Evolutionary conservation across 2,329 filamentous ascomycete genomes (phyloP), one percentile per base, ranked within the genome.

Genomic region (Sodiomyces alkalinus): DNA sequence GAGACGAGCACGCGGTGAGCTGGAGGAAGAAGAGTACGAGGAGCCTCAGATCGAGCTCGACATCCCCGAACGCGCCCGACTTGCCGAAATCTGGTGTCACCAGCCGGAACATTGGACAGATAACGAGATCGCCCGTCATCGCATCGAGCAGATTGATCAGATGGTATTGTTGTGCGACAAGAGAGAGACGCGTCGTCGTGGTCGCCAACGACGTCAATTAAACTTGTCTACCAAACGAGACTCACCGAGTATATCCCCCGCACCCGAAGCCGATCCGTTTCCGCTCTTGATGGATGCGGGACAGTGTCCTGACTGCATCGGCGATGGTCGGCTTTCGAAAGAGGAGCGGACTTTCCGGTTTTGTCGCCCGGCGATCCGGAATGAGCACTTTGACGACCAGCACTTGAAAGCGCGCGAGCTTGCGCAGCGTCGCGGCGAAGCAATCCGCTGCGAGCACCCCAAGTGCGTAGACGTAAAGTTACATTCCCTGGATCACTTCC

Each of bases 381-480:
- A 44, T 28, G 27, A 42, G 30, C 31, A 44, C 31, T 44, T 44
- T 27, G 34, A 42, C 21, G 22, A 38, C 27, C 21, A 36, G 14
- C 28, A 44, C 29, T 26, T 44, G 4, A 24, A 30, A 30, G 23
- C 33, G 25, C 28, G 18, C 13, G 18, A 27, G 26, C 26, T n/a
- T 13, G 26, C 26, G 3, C 11, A 27, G 26, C 26, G 18, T 5
- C 26, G 26, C 18, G 26, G 26, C 17, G 18, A 27, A 13, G 13
- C 26, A 13, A 27, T 27, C 17, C 26, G 26, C 17, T 27, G 26
- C 26, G 26, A 27, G 16, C 18, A 27, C 17, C 26, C 26, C 7
- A 27, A 27, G 26, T 27, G 26, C 20, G 20, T 13, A 13, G 18
- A 27, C 10, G 26, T 19, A 19, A 27, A 27, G 26, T 27, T 27